Evolutionary conservation across 805 yeast genomes (phyloP), one percentile per base, ranked within the genome.

Genomic region (Teunomyces aglyptinius): DNA sequence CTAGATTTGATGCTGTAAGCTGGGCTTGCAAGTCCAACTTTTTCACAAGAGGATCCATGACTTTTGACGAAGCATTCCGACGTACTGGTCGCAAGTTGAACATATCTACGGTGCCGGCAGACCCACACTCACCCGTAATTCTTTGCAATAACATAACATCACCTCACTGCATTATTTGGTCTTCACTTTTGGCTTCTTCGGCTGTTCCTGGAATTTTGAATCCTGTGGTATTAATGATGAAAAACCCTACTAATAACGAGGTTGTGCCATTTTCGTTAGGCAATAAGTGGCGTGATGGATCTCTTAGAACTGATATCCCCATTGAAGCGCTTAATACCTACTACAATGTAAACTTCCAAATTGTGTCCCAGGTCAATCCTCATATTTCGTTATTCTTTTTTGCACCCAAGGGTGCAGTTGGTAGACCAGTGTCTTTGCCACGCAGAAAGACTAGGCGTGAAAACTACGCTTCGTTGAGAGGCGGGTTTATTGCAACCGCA

Each of bases 121-220:
- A 86, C 58, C 86, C 89, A 0, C 86, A 85, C 60, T 82, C 90
- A 2, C 94, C 95, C 0, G 90, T 83, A 2, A 86, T 87, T 56
- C 67, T 86, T 41, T 84, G 92, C 60, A 86, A 86, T 55, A 80
- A 83, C 55, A 76, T 85, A 48, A 86, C 94, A 0, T 79, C 91
- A 12, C 94, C 94, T 8, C 77, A 85, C 59, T 85, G 92, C 61
- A 81, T 86, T 12, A 82, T 87, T n/a, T 86, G 94, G 94, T 81
- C 88, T 2, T 70, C 90, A 0, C 65, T 86, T 47, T 65, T 86
- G 34, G 94, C 94, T 0, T 83, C 89, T 3, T 79, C 89, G 4
- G 94, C 94, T 0, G 94, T 87, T 6, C 95, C 95, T 0, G 94
- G 94, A 0, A 83, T 86, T 11, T 65, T 86, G 46, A 83, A 84